A percentile compares a stretch with the other conserved stretches of the same genome.
Conservation (phyloP, 345 rosid species). For the Abelmoschus esculentus region DNA sequence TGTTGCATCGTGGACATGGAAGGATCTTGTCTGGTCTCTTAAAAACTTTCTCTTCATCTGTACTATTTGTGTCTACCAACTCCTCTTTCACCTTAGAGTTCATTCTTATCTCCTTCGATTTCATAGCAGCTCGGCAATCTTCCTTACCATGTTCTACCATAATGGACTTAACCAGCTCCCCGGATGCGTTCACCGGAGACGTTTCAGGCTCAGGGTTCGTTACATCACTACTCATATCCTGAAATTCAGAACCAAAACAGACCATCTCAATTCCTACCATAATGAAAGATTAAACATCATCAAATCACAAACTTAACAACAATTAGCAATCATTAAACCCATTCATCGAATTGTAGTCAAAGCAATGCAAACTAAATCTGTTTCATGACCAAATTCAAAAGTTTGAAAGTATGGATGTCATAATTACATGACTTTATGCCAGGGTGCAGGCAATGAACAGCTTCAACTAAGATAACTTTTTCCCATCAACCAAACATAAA, state of each 20-base stretch:
- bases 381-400: background rate
- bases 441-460: background rate
- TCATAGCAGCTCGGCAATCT: constrained; percentile 6
- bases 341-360: background rate
- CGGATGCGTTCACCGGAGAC: too few relatives aligned
- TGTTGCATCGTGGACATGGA: constrained; percentile 71
- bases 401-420: background rate
- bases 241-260: constrained; percentile 9
- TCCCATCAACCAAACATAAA: background rate
- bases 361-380: background rate
- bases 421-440: constrained; percentile 10
- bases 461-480: background rate
- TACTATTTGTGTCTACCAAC: constrained; percentile 21
- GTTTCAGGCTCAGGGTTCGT: too few relatives aligned
- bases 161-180: too few relatives aligned
- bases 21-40: constrained; percentile 70
- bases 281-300: background rate
- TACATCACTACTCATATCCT: constrained; percentile 14
- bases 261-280: background rate
- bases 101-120: constrained; percentile 14
- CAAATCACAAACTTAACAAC: background rate
- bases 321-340: background rate
- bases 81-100: constrained; percentile 21
- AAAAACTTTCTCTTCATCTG: constrained; percentile 34
- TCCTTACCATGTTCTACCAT: constrained; percentile 4